Conservation (phyloP, 257 asterid species). For the Solanum tarapatanum region DNA sequence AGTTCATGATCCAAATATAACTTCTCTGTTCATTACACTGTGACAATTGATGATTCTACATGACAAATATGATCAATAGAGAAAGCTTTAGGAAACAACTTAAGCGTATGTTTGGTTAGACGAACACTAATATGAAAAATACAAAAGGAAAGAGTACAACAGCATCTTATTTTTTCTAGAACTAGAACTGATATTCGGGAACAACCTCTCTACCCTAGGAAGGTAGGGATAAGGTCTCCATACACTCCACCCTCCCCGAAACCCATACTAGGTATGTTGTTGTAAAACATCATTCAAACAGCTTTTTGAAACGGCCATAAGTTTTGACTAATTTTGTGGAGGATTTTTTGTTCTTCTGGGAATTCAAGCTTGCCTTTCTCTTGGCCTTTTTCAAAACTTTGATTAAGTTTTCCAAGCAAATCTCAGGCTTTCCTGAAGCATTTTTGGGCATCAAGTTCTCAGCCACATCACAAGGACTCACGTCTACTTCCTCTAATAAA, state of each 20-base stretch:
- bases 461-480: background rate
- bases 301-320: background rate
- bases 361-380: background rate
- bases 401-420: background rate
- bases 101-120: background rate
- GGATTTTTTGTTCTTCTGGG: background rate
- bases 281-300: background rate
- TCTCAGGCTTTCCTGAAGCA: background rate
- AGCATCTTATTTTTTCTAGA: background rate
- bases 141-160: background rate
- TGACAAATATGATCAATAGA: background rate
- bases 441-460: conserved; percentile 1
- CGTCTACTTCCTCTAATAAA: background rate
- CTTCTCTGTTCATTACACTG: background rate
- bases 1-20: background rate
- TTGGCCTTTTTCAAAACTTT: background rate
- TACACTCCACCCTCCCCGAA: background rate
- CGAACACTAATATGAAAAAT: background rate
- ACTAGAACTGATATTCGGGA: background rate
- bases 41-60: background rate
- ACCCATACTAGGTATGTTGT: background rate
- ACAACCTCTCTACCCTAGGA: background rate
- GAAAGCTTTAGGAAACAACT: background rate
- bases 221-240: too few species aligned
- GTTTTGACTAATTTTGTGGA: background rate